phyloP scores from a whole-genome alignment of 192 early-diverging fungal genomes.

The Coemansia umbellata region DNA sequence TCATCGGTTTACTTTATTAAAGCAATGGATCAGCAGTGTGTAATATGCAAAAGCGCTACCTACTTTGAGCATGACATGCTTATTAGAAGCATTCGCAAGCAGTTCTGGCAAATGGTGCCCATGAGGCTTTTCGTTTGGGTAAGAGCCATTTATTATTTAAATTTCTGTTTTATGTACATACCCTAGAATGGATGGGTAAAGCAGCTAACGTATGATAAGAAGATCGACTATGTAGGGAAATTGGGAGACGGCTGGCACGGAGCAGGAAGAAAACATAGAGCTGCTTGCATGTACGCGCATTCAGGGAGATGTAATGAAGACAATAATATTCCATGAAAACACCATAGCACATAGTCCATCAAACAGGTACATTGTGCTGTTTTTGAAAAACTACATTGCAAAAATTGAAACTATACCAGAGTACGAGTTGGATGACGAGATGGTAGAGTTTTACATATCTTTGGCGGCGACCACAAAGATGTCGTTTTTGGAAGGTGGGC shows the following conservation, averaged over 20 bases:
- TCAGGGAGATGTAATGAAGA: constrained; percentile 47
- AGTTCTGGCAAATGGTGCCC: constrained; percentile 53
- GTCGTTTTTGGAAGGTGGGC: constrained; percentile 1
- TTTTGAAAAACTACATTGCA: constrained; percentile 41
- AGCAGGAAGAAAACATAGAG: constrained; percentile 20
- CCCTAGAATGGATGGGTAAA: too few relatives aligned
- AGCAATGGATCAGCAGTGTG: constrained; percentile 44
- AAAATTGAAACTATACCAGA: constrained; percentile 25
- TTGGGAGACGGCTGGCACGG: constrained; percentile 20
- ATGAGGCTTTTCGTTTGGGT: constrained; percentile 41
- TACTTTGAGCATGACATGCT: constrained; percentile 45
- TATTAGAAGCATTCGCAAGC: constrained; percentile 37
- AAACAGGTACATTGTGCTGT: constrained; percentile 34
- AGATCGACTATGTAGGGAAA: constrained; percentile 20
- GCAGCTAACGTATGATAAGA: neutral
- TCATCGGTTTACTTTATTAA: neutral
- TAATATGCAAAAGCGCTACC: constrained; percentile 39
- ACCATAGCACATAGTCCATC: constrained; percentile 35
- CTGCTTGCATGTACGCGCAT: constrained; percentile 30
- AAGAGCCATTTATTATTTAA: neutral
- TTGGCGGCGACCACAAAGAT: constrained; percentile 22
- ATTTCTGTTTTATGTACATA: neutral
- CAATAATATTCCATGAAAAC: constrained; percentile 46
- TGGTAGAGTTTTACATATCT: constrained; percentile 44
- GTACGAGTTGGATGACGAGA: constrained; percentile 40